A percentile compares a stretch with the other conserved stretches of the same genome.
Conservation (phyloP, 371 early-diverging fungal species). For the Mucor irregularis region DNA sequence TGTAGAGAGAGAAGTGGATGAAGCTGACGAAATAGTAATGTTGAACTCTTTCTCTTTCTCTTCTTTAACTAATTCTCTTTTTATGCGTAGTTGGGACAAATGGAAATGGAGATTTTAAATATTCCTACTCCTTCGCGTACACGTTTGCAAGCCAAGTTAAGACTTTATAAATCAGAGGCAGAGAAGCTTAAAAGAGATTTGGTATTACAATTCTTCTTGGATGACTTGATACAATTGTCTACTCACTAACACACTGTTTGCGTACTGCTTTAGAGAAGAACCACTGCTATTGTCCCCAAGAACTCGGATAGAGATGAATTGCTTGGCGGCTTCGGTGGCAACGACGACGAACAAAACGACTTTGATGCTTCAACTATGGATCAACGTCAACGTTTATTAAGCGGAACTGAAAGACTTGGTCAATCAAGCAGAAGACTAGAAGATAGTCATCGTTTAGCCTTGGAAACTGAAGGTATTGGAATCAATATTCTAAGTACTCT, state of each 20-base stretch:
- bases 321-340: constrained; percentile 50
- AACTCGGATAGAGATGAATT: constrained; percentile 66
- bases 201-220: constrained; percentile 35
- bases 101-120: constrained; percentile 89
- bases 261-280: constrained; percentile 31
- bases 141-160: constrained; percentile 71
- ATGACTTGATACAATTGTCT: neutral
- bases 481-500: constrained; percentile 81
- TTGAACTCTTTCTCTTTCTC: neutral
- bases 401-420: constrained; percentile 83
- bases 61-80: neutral
- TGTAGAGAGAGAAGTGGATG: constrained; percentile 85
- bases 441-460: constrained; percentile 86
- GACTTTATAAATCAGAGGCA: constrained; percentile 75
- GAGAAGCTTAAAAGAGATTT: constrained; percentile 76
- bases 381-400: constrained; percentile 81
- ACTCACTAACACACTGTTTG: neutral
- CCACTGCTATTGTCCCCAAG: constrained; percentile 38
- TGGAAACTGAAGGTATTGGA: constrained; percentile 90
- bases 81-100: constrained; percentile 72
- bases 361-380: constrained; percentile 71
- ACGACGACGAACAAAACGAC: constrained; percentile 40
- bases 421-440: constrained; percentile 79
- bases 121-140: constrained; percentile 68
- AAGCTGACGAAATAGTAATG: constrained; percentile 87